Conservation (phyloP, 352 stramenopile species). For the Phytopythium aichiense region DNA sequence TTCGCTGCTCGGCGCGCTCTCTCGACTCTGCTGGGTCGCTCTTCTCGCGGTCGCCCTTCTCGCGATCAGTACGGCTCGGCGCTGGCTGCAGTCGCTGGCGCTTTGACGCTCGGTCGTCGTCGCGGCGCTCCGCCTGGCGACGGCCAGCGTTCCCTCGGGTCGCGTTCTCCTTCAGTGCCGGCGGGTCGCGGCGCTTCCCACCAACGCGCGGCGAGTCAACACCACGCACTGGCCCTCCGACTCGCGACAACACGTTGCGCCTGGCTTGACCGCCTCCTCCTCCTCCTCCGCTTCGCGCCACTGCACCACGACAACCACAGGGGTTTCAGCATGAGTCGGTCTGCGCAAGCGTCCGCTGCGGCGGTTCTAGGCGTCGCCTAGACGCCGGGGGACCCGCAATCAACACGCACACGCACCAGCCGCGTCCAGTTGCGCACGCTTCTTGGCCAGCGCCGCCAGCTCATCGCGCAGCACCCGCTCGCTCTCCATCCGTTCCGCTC, state of each 20-base stretch:
- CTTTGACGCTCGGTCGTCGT: conserved; percentile 22
- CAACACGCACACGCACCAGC: conserved; percentile 14
- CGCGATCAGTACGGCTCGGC: conserved; percentile 6
- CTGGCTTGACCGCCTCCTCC: background rate
- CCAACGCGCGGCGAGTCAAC: conserved; percentile 17
- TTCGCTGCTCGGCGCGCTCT: conserved; percentile 24
- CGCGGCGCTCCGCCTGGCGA: conserved; percentile 30
- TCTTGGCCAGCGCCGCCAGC: conserved; percentile 46
- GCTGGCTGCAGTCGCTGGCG: conserved; percentile 38
- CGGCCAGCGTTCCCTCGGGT: conserved; percentile 15
- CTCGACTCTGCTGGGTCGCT: conserved; percentile 12
- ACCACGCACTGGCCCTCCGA: conserved; percentile 13
- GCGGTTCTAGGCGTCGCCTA: background rate
- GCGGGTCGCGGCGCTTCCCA: conserved; percentile 15
- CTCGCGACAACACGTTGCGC: conserved; percentile 27
- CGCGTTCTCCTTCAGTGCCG: conserved; percentile 23
- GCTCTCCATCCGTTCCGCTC: conserved; percentile 23
- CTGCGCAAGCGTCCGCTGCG: background rate
- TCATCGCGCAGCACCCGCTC: conserved; percentile 55
- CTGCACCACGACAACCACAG: background rate
- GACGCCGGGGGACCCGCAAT: background rate
- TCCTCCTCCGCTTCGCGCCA: background rate
- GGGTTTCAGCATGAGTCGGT: background rate
- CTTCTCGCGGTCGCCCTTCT: background rate
- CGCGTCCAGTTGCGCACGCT: conserved; percentile 39